Evolutionary conservation across 2,329 filamentous ascomycete genomes (phyloP).

Genomic region (Pezicula radicicola): DNA sequence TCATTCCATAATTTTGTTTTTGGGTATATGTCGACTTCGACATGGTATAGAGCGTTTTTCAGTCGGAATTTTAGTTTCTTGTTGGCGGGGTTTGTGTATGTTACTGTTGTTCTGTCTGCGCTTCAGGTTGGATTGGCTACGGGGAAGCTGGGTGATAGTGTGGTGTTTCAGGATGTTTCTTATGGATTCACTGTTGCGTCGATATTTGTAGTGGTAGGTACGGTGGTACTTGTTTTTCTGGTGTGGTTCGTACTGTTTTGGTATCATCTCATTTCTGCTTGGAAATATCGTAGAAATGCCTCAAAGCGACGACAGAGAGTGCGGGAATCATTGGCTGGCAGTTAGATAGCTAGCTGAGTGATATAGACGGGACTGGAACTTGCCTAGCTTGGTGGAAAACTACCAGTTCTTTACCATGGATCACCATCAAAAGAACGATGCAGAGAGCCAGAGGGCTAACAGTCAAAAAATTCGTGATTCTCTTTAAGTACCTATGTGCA

Average conservation of each 20-base stretch:
- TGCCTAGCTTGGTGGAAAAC: too few species aligned
- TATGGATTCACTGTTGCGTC: slow-evolving; percentile 11
- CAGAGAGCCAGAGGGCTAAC: too few species aligned
- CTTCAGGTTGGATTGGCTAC: slow-evolving; percentile 46
- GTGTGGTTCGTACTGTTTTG: slow-evolving; percentile 8
- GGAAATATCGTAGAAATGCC: slow-evolving; percentile 6
- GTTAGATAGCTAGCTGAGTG: too few species aligned
- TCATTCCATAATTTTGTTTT: slow-evolving; percentile 2
- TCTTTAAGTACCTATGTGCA: too few species aligned
- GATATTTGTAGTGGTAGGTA: slow-evolving; percentile 6
- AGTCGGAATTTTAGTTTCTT: slow-evolving; percentile 40
- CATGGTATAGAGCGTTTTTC: slow-evolving; percentile 39
- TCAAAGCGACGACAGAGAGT: too few species aligned
- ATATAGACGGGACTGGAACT: too few species aligned
- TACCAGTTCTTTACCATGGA: too few species aligned
- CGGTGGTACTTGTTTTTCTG: slow-evolving; percentile 3
- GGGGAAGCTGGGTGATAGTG: slow-evolving; percentile 3
- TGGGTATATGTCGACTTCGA: slow-evolving; percentile 13
- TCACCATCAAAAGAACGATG: too few species aligned
- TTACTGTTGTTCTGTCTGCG: slow-evolving; percentile 42
- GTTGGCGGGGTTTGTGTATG: slow-evolving; percentile 36
- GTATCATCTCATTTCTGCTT: slow-evolving; percentile 8
- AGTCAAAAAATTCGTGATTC: too few species aligned
- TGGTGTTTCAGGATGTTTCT: slow-evolving; percentile 6
- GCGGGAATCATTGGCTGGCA: too few species aligned